Evolutionary conservation across 2,329 filamentous ascomycete species (phyloP), one percentile per base, ranked within the genome.

Genomic region (Bertia moriformis): DNA sequence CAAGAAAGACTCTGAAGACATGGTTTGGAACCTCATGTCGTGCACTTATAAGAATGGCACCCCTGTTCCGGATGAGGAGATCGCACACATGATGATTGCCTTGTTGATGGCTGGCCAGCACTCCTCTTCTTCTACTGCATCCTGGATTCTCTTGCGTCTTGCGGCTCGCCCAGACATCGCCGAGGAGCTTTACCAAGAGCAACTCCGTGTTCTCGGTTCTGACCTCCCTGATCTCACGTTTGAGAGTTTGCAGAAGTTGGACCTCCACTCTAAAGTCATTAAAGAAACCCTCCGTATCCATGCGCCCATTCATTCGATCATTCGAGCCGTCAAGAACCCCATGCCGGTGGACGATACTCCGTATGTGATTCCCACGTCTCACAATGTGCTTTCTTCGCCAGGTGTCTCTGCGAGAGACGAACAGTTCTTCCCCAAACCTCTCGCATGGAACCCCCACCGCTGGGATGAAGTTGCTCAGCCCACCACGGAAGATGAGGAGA

Each of bases 51-150:
- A 93, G 66, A 74, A 89, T 49, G 86, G 85, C 48, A 76, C 66
- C 29, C 67, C 67, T 4, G 69, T 93, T n/a, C 81, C 86, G 14
- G 86, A 93, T 53, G 70, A 81, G 51, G 85, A 93, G 58, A 73
- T 93, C 42, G 85, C 86, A 17, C 82, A 91, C 61, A 89, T 93
- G 73, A 89, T 93, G 83, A 93, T 93, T 58, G 85, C 85, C 4
- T 71, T 93, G 17, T 74, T 93, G 44, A 93, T 93, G 85, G 86
- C 84, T 42, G 86, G 86, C 41, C 86, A 93, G 56, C 86, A 93
- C 64, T 89, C 83, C 2, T 89, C 84, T 2, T 85, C 85, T 3
- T 86, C 84, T 15, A 88, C 83, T 29, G 79, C 76, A 50, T 74
- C 84, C 29, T 93, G 86, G 84, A 87, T 93, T 51, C 70, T 91